Conservation (phyloP, 2,329 filamentous ascomycete genomes). For the Curvularia verruculosa region DNA sequence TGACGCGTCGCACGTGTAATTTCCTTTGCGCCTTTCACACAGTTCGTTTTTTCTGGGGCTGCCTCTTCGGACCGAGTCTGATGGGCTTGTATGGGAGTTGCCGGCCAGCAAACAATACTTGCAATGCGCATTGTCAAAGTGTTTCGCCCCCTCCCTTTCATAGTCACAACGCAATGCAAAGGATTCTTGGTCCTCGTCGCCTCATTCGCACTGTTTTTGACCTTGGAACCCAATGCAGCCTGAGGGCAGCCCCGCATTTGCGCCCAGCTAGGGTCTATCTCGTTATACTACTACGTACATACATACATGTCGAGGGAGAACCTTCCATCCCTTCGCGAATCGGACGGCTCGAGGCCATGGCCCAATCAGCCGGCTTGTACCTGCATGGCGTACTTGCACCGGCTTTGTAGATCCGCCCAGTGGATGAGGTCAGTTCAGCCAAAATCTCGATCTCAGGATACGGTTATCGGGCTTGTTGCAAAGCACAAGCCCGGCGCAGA, state of each 20-base stretch:
- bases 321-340: conserved; percentile 4
- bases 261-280: conserved; percentile 7
- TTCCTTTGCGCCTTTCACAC: background rate
- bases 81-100: conserved; percentile 3
- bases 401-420: background rate
- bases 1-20: conserved; percentile 3
- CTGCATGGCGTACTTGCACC: too few species aligned
- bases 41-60: background rate
- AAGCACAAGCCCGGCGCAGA: conserved; percentile 9
- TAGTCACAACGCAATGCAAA: conserved; percentile 6
- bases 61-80: conserved; percentile 12
- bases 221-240: conserved; percentile 2
- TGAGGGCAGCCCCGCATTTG: conserved; percentile 3
- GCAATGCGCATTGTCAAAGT: conserved; percentile 3
- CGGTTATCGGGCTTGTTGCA: conserved; percentile 1
- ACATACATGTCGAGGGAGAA: background rate
- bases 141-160: background rate
- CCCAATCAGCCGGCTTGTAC: background rate
- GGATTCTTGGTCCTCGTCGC: conserved; percentile 3
- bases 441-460: background rate
- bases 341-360: background rate
- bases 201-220: conserved; percentile 2
- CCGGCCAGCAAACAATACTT: background rate
- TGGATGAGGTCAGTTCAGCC: background rate
- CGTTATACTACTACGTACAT: too few species aligned